Percentiles rank a stretch among this genome's conserved stretches.
phyloP scores from a whole-genome alignment of 1,284 basidiomycete genomes.

The Pascua guehoae region DNA sequence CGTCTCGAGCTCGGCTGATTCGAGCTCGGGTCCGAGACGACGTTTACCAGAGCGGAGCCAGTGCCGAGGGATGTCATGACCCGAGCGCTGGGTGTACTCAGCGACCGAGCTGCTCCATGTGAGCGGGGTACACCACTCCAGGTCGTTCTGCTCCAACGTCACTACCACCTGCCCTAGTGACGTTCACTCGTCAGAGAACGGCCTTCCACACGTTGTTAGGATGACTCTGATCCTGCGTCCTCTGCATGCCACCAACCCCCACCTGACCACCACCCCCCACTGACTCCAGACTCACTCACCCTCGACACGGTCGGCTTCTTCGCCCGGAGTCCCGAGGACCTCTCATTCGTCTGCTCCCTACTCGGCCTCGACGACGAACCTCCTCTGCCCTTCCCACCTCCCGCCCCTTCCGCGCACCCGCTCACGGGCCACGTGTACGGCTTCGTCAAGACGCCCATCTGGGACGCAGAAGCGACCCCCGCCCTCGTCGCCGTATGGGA shows the following conservation, averaged over 20 bases:
- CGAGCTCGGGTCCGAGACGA: too few relatives aligned
- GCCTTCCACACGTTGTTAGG: too few relatives aligned
- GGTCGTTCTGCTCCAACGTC: too few relatives aligned
- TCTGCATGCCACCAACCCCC: not conserved
- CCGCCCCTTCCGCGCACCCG: not conserved
- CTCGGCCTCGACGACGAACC: constrained; percentile 31
- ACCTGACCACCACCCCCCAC: not conserved
- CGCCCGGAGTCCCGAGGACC: constrained; percentile 30
- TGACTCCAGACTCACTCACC: constrained; percentile 25
- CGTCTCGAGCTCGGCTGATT: too few relatives aligned
- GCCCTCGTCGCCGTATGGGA: constrained; percentile 17
- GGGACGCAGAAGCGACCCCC: constrained; percentile 19
- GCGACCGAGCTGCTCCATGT: too few relatives aligned
- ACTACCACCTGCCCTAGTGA: too few relatives aligned
- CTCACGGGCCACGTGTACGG: constrained; percentile 27
- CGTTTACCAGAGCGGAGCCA: too few relatives aligned
- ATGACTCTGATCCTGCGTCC: not conserved
- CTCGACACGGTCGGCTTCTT: constrained; percentile 41
- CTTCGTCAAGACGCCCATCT: constrained; percentile 27
- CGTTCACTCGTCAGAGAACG: too few relatives aligned
- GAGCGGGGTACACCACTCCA: too few relatives aligned
- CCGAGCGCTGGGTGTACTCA: too few relatives aligned
- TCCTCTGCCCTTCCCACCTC: not conserved
- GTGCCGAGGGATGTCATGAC: too few relatives aligned
- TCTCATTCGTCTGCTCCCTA: constrained; percentile 26